Base-by-base conservation (phyloP, 2,329 filamentous ascomycete species). In the Emergomyces orientalis region DNA sequence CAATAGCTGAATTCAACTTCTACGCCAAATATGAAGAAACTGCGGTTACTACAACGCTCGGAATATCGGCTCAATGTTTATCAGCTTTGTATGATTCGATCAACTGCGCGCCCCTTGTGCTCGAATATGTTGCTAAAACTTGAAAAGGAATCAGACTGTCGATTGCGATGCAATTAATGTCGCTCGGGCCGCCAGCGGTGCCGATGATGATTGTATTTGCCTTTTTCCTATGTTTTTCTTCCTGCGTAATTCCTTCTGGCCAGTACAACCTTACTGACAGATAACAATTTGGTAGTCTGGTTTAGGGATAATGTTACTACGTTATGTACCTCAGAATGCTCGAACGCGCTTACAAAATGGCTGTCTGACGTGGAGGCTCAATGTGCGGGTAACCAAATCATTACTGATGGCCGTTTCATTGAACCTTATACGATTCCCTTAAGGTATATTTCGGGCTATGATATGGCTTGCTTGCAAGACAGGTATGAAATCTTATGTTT, bases 361-460 rank as follows among this genome's bases (percentile, higher is more conserved):
- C 65, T 67, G 3, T 62, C 62, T 8, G 51, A 45, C 0, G 66
- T 67, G 1, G 66, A 67, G 37, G 37, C 27, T 51, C 25, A 65
- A 27, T 67, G 66, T 37, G 60, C 61, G 0, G 63, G 32, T 14
- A 63, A 67, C 8, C 45, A 64, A 56, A 60, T 66, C 5, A 51
- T 58, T 14, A 60, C 45, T 9, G 63, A 67, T 27, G 63, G 61
- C 19, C 59, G 63, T 52, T 34, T 64, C 14, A 62, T 66, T 45
- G 65, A 67, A 11, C 66, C 66, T 43, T 65, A 63, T 47, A 55
- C 63, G 2, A 64, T 67, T 41, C 66, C 66, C 19, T 54, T 65
- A 56, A 66, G 61, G 49, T 67, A 65, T 34, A 63, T 66, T 30
- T 55, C 66, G 25, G 66, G 66, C 6, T 64, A 63, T 39, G 62